Evolutionary conservation across 768 basidiomycete genomes (phyloP).

Genomic region (Tricholoma matsutake): DNA sequence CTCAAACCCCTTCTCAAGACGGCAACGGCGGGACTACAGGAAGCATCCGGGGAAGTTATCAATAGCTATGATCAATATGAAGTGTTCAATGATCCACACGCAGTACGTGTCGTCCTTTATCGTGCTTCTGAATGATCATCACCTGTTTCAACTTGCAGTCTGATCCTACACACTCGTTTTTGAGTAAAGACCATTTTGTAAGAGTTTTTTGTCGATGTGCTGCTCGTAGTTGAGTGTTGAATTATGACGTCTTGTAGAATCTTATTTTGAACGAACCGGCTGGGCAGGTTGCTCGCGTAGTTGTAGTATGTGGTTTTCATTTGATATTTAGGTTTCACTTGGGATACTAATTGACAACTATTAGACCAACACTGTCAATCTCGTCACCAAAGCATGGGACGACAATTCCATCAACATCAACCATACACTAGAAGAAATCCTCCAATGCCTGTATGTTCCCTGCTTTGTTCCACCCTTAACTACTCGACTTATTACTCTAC

Average conservation of each 20-base stretch:
- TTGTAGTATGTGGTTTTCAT: constrained; percentile 48
- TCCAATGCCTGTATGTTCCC: constrained; percentile 62
- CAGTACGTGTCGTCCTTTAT: constrained; percentile 44
- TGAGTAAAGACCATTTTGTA: constrained; percentile 89
- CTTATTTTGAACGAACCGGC: constrained; percentile 82
- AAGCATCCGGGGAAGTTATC: constrained; percentile 74
- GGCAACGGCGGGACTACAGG: constrained; percentile 59
- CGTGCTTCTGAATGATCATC: constrained; percentile 1
- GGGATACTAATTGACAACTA: neutral
- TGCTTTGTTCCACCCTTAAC: neutral
- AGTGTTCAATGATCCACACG: constrained; percentile 81
- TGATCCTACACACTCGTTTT: constrained; percentile 85
- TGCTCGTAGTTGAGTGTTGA: neutral
- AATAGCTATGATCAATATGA: constrained; percentile 81
- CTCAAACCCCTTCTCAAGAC: constrained; percentile 74
- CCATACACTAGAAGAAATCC: constrained; percentile 55
- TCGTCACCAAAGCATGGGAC: constrained; percentile 83
- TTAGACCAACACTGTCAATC: constrained; percentile 64
- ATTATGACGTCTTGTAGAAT: constrained; percentile 42
- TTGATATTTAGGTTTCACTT: neutral
- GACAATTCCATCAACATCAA: constrained; percentile 58
- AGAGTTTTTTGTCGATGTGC: constrained; percentile 22
- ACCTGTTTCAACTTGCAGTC: constrained; percentile 40
- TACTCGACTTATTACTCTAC: neutral
- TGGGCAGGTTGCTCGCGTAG: constrained; percentile 64